Percentiles rank a stretch among this genome's conserved stretches.
Evolutionary conservation across 2,329 filamentous ascomycete genomes (phyloP).

Genomic region (Diaporthe batatas): DNA sequence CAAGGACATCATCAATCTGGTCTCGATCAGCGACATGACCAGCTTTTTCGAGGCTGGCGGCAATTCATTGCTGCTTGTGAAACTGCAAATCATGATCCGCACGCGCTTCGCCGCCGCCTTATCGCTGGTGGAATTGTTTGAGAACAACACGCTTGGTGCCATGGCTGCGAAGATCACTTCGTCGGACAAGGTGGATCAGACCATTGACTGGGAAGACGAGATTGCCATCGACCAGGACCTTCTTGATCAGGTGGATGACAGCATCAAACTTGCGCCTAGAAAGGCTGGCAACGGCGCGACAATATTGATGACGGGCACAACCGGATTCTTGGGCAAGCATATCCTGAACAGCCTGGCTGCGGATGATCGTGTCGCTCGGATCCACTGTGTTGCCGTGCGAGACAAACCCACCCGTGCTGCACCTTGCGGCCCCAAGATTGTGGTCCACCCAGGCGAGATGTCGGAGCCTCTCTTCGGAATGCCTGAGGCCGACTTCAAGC

Average conservation of each 20-base stretch:
- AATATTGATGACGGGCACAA: conserved; percentile 54
- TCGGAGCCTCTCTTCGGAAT: conserved; percentile 45
- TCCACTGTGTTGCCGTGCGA: conserved; percentile 61
- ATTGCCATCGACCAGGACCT: conserved; percentile 28
- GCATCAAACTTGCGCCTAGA: conserved; percentile 24
- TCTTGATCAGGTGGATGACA: conserved; percentile 43
- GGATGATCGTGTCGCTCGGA: conserved; percentile 48
- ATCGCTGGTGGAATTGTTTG: conserved; percentile 53
- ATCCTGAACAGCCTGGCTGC: conserved; percentile 55
- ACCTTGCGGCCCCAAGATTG: conserved; percentile 37
- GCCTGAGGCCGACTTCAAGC: conserved; percentile 21
- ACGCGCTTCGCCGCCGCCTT: conserved; percentile 49
- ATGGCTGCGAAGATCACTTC: conserved; percentile 53
- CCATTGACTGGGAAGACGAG: conserved; percentile 15
- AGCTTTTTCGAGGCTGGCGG: conserved; percentile 59
- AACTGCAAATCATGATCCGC: conserved; percentile 53
- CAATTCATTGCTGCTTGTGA: conserved; percentile 56
- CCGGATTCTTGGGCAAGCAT: conserved; percentile 56
- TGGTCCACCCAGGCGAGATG: conserved; percentile 47
- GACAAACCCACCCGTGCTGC: conserved; percentile 24
- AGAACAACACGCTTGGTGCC: conserved; percentile 52
- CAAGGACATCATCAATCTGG: conserved; percentile 42
- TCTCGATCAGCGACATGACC: conserved; percentile 48
- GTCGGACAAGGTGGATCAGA: conserved; percentile 24
- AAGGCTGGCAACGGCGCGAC: background rate